phyloP scores from a whole-genome alignment of 2,329 filamentous ascomycete species.

The Arthrobotrys iridis region DNA sequence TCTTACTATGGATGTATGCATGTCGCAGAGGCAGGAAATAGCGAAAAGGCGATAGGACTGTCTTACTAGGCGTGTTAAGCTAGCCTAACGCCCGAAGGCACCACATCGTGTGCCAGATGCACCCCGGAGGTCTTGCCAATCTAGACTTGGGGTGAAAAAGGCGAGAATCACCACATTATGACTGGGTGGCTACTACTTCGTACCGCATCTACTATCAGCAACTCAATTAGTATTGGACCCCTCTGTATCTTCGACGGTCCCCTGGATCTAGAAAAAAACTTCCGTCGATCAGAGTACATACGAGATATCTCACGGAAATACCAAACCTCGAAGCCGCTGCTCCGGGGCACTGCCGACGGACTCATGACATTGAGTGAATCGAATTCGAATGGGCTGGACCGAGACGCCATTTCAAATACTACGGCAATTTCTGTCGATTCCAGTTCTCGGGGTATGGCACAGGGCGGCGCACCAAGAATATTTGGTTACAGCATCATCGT shows the following conservation, averaged over 20 bases:
- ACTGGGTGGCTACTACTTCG: too few relatives aligned
- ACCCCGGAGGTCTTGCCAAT: slow-evolving; percentile 43
- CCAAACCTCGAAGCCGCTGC: too few relatives aligned
- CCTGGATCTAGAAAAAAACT: too few relatives aligned
- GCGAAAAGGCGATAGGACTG: slow-evolving; percentile 7
- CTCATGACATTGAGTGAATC: background rate
- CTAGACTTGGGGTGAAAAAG: slow-evolving; percentile 20
- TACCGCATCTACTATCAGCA: too few relatives aligned
- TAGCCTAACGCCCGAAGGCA: slow-evolving; percentile 36
- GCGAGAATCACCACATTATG: slow-evolving; percentile 12
- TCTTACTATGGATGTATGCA: too few relatives aligned
- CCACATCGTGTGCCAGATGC: slow-evolving; percentile 29
- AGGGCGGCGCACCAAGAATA: background rate
- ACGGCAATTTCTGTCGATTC: background rate
- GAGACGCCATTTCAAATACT: slow-evolving; percentile 32
- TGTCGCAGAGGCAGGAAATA: slow-evolving; percentile 35
- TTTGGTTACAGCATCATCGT: slow-evolving; percentile 19
- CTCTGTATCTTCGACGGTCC: too few relatives aligned
- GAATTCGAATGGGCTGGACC: slow-evolving; percentile 3
- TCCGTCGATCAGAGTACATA: too few relatives aligned
- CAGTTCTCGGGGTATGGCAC: slow-evolving; percentile 26
- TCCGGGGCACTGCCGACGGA: background rate
- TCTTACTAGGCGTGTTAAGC: slow-evolving; percentile 11
- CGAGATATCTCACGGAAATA: too few relatives aligned
- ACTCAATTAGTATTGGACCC: too few relatives aligned